Conservation (phyloP, 2,329 filamentous ascomycete genomes). For the Aspergillus pseudoviridinutans region DNA sequence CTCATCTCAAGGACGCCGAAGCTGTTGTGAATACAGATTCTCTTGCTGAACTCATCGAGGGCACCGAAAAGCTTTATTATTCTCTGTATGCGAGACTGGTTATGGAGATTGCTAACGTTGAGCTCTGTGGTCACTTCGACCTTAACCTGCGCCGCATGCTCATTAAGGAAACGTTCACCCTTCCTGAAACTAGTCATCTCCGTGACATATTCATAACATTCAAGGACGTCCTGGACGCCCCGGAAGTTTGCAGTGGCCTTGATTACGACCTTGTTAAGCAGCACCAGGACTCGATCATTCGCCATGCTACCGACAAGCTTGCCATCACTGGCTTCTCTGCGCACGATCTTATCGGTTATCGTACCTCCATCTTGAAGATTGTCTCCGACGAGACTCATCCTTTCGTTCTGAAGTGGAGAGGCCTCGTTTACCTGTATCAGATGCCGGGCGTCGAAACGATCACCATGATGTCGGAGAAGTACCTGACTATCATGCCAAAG, state of each 20-base stretch:
- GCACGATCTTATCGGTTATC: slow-evolving; percentile 29
- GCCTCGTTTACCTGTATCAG: slow-evolving; percentile 26
- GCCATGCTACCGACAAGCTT: slow-evolving; percentile 17
- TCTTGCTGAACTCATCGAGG: slow-evolving; percentile 28
- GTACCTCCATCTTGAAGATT: slow-evolving; percentile 22
- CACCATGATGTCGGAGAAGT: slow-evolving; percentile 33
- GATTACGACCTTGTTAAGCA: slow-evolving; percentile 23
- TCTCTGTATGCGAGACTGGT: slow-evolving; percentile 33
- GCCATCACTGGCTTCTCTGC: slow-evolving; percentile 8
- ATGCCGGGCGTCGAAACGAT: slow-evolving; percentile 27
- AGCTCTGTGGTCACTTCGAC: slow-evolving; percentile 31
- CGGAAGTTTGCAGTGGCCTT: slow-evolving; percentile 22
- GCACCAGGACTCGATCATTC: slow-evolving; percentile 29
- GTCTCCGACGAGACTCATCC: slow-evolving; percentile 17
- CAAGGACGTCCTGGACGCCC: slow-evolving; percentile 29
- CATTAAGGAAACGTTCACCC: slow-evolving; percentile 14
- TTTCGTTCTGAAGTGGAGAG: slow-evolving; percentile 29
- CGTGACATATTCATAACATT: slow-evolving; percentile 30
- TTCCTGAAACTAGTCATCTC: slow-evolving; percentile 34
- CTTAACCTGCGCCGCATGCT: slow-evolving; percentile 18
- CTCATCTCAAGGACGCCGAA: slow-evolving; percentile 31
- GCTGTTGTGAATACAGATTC: slow-evolving; percentile 23
- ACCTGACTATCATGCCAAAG: slow-evolving; percentile 24
- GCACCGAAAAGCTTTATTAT: slow-evolving; percentile 35
- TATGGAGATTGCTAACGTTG: slow-evolving; percentile 34